Evolutionary conservation across 257 asterid species (phyloP).

Genomic region (Rauvolfia tetraphylla): DNA sequence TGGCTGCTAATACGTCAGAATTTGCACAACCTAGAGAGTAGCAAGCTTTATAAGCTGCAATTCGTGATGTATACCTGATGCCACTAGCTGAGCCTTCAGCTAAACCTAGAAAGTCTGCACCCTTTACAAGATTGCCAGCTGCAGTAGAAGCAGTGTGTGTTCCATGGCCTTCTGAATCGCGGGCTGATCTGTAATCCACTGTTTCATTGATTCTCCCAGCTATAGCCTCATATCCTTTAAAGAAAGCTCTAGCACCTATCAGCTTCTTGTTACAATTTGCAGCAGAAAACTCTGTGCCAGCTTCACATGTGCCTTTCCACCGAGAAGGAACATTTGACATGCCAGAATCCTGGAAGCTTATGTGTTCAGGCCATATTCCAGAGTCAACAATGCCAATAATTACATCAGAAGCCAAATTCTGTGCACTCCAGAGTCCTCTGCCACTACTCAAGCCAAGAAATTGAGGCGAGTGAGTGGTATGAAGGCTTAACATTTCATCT

Average conservation of each 20-base stretch:
- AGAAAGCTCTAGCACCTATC: slow-evolving; percentile 57
- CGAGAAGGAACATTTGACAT: slow-evolving; percentile 36
- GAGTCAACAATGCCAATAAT: slow-evolving; percentile 66
- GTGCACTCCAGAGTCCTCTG: slow-evolving; percentile 49
- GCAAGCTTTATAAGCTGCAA: slow-evolving; percentile 73
- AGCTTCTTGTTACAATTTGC: slow-evolving; percentile 62
- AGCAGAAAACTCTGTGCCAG: slow-evolving; percentile 36
- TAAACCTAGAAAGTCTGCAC: slow-evolving; percentile 46
- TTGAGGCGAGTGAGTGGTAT: slow-evolving; percentile 65
- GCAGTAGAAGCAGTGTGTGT: slow-evolving; percentile 72
- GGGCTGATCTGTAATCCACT: slow-evolving; percentile 52
- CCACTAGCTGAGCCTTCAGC: slow-evolving; percentile 69
- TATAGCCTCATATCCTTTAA: slow-evolving; percentile 54
- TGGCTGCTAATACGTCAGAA: slow-evolving; percentile 63
- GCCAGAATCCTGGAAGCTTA: slow-evolving; percentile 46
- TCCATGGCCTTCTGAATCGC: slow-evolving; percentile 74
- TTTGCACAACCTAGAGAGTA: slow-evolving; percentile 49
- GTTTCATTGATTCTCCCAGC: slow-evolving; percentile 53
- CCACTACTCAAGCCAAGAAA: slow-evolving; percentile 63
- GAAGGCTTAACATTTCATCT: slow-evolving; percentile 53
- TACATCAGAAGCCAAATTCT: slow-evolving; percentile 54
- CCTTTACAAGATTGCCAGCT: slow-evolving; percentile 50
- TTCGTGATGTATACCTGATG: slow-evolving; percentile 52
- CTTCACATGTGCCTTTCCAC: slow-evolving; percentile 66
- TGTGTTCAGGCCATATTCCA: slow-evolving; percentile 80